These are phyloP conservation scores for Claviceps lovelessii DNA, from an alignment of 2,329 filamentous ascomycete species.

Conservation along the genomic window DNA sequence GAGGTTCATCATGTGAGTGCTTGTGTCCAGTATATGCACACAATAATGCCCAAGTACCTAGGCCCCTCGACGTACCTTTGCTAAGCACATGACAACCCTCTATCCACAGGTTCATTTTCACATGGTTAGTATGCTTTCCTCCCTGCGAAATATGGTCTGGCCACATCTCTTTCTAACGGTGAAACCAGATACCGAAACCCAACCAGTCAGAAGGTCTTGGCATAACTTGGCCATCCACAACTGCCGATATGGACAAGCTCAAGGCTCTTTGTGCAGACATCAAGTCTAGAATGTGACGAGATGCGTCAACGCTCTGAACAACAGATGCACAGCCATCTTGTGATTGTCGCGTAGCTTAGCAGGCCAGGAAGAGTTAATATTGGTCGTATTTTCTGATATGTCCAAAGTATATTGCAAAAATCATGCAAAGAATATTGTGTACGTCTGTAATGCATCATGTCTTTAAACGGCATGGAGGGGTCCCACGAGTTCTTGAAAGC, in stretches of 20 bases:
- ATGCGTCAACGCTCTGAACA: background rate
- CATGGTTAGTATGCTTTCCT: slow-evolving; percentile 43
- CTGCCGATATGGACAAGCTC: slow-evolving; percentile 66
- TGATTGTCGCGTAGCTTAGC: background rate
- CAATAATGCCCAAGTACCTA: too few relatives aligned
- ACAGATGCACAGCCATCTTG: background rate
- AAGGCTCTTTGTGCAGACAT: slow-evolving; percentile 70
- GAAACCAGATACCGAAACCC: slow-evolving; percentile 77
- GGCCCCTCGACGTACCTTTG: too few relatives aligned
- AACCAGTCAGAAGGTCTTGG: slow-evolving; percentile 66
- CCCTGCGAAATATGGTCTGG: background rate
- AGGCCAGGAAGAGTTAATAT: background rate
- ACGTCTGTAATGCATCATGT: background rate
- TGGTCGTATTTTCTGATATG: background rate
- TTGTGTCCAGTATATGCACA: background rate
- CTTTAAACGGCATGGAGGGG: background rate
- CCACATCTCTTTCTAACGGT: background rate
- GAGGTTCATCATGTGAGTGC: slow-evolving; percentile 69
- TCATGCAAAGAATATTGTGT: background rate
- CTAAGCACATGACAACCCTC: background rate
- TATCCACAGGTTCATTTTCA: slow-evolving; percentile 69
- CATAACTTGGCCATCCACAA: slow-evolving; percentile 64
- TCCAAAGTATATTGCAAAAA: background rate
- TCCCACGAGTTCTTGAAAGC: background rate
- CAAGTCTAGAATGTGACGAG: slow-evolving; percentile 67